These are phyloP conservation scores for Podospora comata DNA, from an alignment of 495 filamentous ascomycete genomes.

Conservation along the genomic window DNA sequence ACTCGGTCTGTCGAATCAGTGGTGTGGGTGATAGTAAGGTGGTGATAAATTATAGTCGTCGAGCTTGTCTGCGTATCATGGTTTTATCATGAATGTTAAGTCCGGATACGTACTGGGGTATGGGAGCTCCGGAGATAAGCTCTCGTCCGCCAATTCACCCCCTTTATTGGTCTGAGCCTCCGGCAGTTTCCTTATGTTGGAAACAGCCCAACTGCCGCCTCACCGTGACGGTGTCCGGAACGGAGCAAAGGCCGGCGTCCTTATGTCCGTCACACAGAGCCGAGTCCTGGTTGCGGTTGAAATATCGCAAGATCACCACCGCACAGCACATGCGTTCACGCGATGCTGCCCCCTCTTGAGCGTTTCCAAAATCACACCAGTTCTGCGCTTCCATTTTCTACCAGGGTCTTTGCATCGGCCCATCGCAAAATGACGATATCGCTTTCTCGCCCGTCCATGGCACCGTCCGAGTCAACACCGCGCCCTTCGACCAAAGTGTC, in stretches of 20 bases:
- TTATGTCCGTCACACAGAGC: background rate
- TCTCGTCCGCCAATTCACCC: background rate
- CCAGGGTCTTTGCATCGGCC: conserved; percentile 70
- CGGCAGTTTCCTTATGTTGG: background rate
- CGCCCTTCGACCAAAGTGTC: conserved; percentile 53
- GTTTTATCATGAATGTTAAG: background rate
- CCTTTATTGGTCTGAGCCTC: background rate
- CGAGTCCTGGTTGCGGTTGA: background rate
- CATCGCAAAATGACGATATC: conserved; percentile 88
- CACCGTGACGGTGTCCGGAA: background rate
- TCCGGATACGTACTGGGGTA: background rate
- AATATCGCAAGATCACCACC: background rate
- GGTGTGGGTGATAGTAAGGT: background rate
- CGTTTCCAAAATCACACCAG: conserved; percentile 56
- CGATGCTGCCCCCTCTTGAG: background rate
- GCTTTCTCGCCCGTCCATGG: conserved; percentile 64
- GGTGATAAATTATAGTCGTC: background rate
- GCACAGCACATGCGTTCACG: background rate
- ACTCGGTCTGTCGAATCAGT: background rate
- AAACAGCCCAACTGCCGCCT: background rate
- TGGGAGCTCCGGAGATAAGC: background rate
- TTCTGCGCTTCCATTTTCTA: conserved; percentile 74
- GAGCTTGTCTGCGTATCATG: background rate
- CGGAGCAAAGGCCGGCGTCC: background rate
- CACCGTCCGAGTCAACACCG: conserved; percentile 57